phyloP scores from a whole-genome alignment of 2,329 filamentous ascomycete species.

The Boeremia exigua region DNA sequence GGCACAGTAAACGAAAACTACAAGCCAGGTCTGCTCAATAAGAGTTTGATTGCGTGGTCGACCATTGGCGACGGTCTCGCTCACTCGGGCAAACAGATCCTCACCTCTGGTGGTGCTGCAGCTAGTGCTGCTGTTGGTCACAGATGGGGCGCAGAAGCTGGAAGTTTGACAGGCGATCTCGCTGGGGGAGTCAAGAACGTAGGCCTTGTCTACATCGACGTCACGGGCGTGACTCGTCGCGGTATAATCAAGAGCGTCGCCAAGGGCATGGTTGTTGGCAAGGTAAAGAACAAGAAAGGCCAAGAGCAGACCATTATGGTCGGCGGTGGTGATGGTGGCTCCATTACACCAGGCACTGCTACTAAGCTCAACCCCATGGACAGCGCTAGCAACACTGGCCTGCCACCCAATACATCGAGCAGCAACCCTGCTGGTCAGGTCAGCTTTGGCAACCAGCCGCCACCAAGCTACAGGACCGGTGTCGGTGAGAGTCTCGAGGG shows the following conservation, averaged over 20 bases:
- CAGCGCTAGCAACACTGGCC: conserved; percentile 37
- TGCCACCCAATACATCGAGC: conserved; percentile 33
- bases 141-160: conserved; percentile 85
- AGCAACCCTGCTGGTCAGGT: conserved; percentile 38
- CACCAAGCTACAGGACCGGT: conserved; percentile 43
- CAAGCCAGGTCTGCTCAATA: conserved; percentile 93
- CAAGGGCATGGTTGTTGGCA: conserved; percentile 90
- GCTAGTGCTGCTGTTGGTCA: conserved; percentile 88
- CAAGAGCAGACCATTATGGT: conserved; percentile 70
- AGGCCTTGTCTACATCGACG: conserved; percentile 95
- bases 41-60: conserved; percentile 93
- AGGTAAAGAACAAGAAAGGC: conserved; percentile 76
- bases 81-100: conserved; percentile 78
- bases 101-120: conserved; percentile 76
- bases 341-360: conserved; percentile 48
- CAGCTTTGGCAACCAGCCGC: conserved; percentile 45
- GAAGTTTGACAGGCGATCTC: conserved; percentile 74
- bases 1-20: conserved; percentile 69
- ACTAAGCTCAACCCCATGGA: conserved; percentile 44
- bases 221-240: conserved; percentile 85
- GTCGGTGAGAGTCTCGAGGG: conserved; percentile 47
- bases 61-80: conserved; percentile 95
- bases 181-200: conserved; percentile 94
- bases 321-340: conserved; percentile 67
- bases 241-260: conserved; percentile 94